Percentiles rank a stretch among this genome's conserved stretches.
Conservation (phyloP, 148 eudicot species). For the Rhododendron williamsianum region DNA sequence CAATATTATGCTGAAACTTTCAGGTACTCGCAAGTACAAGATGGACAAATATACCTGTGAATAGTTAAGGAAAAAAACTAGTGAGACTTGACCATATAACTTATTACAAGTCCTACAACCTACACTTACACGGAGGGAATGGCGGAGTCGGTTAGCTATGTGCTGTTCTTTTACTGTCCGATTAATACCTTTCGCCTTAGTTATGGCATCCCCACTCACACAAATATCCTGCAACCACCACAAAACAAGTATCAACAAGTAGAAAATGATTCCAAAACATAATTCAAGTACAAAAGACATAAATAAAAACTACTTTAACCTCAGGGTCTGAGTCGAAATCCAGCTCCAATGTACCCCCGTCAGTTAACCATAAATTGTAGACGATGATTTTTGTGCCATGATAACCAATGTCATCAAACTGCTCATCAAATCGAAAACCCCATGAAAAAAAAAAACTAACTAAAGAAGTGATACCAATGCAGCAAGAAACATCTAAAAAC, state of each 20-base stretch:
- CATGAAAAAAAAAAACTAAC: neutral
- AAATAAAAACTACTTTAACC: conserved; percentile 31
- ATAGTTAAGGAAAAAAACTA: neutral
- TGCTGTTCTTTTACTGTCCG: conserved; percentile 47
- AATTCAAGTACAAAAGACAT: neutral
- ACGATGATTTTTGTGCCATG: conserved; percentile 81
- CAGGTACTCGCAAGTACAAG: conserved; percentile 70
- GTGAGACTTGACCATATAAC: neutral
- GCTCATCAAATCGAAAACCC: conserved; percentile 31
- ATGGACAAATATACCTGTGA: conserved; percentile 80
- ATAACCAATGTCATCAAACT: conserved; percentile 70
- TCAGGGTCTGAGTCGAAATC: conserved; percentile 75
- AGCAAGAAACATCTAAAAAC: neutral
- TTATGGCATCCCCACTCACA: conserved; percentile 26
- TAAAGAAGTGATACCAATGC: neutral
- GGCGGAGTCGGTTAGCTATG: conserved; percentile 59
- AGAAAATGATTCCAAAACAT: neutral
- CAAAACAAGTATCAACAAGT: conserved; percentile 7
- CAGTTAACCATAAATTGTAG: conserved; percentile 74
- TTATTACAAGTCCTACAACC: conserved; percentile 4
- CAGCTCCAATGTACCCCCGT: conserved; percentile 67
- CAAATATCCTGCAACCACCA: conserved; percentile 62
- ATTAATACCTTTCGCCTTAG: conserved; percentile 15
- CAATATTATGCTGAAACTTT: conserved; percentile 53
- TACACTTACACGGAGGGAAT: conserved; percentile 82